These are phyloP conservation scores for Candida rishiriensis DNA, from an alignment of 805 yeast genomes.

Conservation along the genomic window DNA sequence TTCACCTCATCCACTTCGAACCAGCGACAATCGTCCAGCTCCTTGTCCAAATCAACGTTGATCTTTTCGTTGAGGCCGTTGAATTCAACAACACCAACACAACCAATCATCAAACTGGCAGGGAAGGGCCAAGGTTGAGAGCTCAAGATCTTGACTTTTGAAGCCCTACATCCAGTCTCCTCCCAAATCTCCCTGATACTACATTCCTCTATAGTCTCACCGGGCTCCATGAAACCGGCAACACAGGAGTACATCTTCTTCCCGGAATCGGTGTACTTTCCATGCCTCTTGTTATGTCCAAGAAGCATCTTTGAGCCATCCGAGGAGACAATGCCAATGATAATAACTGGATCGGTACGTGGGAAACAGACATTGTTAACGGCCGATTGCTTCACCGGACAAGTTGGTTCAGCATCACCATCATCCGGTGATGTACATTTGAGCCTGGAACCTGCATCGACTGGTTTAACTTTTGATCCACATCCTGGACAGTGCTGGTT, in stretches of 20 bases:
- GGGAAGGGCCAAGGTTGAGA: slow-evolving; percentile 99
- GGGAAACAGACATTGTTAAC: slow-evolving; percentile 86
- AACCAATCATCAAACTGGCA: slow-evolving; percentile 89
- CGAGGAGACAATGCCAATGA: slow-evolving; percentile 68
- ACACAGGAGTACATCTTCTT: slow-evolving; percentile 69
- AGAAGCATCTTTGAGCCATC: slow-evolving; percentile 60
- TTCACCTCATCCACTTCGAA: slow-evolving; percentile 53
- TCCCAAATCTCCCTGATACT: slow-evolving; percentile 91
- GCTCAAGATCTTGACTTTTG: slow-evolving; percentile 53
- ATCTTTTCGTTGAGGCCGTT: slow-evolving; percentile 62
- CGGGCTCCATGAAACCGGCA: slow-evolving; percentile 96
- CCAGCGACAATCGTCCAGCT: slow-evolving; percentile 84
- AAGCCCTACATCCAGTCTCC: slow-evolving; percentile 78
- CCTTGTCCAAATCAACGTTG: slow-evolving; percentile 77
- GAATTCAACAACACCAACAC: slow-evolving; percentile 72
- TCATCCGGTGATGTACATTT: slow-evolving; percentile 38
- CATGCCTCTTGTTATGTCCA: slow-evolving; percentile 65
- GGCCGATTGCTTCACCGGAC: slow-evolving; percentile 36
- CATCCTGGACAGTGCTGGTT: slow-evolving; percentile 84
- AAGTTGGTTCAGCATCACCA: slow-evolving; percentile 11
- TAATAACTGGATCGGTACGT: slow-evolving; percentile 84
- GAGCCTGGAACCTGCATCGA: slow-evolving; percentile 65
- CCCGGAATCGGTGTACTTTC: slow-evolving; percentile 22
- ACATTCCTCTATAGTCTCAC: slow-evolving; percentile 86
- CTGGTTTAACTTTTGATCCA: slow-evolving; percentile 58